A percentile compares a stretch with the other conserved stretches of the same genome.
phyloP scores from a whole-genome alignment of 2,329 filamentous ascomycete species.

The Pseudogymnoascus verrucosus region DNA sequence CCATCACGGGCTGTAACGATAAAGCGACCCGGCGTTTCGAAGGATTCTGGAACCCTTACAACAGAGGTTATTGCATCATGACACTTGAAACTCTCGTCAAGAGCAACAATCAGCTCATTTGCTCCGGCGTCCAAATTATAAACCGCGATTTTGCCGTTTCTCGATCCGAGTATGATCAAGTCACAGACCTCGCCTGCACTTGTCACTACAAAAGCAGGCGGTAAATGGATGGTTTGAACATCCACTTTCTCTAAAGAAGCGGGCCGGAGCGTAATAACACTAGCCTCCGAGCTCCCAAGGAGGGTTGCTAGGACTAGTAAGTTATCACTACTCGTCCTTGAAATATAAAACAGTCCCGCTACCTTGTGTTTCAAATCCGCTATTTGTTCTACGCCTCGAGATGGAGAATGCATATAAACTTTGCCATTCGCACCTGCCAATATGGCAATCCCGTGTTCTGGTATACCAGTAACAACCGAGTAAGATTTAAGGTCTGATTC shows the following conservation, averaged over 20 bases:
- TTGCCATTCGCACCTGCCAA: slow-evolving; percentile 38
- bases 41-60: slow-evolving; percentile 17
- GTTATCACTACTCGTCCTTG: not conserved
- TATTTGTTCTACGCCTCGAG: slow-evolving; percentile 13
- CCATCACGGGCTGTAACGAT: slow-evolving; percentile 72
- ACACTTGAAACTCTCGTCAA: slow-evolving; percentile 8
- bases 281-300: slow-evolving; percentile 30
- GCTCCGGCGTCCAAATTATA: slow-evolving; percentile 29
- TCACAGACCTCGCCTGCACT: slow-evolving; percentile 34
- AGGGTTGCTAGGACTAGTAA: slow-evolving; percentile 22
- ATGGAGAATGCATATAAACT: slow-evolving; percentile 20
- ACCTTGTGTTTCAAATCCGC: slow-evolving; percentile 12
- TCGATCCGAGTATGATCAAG: slow-evolving; percentile 45
- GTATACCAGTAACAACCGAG: slow-evolving; percentile 35
- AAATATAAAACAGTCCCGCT: slow-evolving; percentile 25
- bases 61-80: slow-evolving; percentile 20
- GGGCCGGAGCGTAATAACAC: slow-evolving; percentile 21
- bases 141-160: slow-evolving; percentile 44
- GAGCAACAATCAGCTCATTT: not conserved
- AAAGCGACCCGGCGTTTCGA: slow-evolving; percentile 38
- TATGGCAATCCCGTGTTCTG: slow-evolving; percentile 32
- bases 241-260: slow-evolving; percentile 11
- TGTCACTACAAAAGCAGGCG: slow-evolving; percentile 42
- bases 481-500: slow-evolving; percentile 37
- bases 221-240: slow-evolving; percentile 21